phyloP scores from a whole-genome alignment of 495 filamentous ascomycete species.

The Xylaria grammica region DNA sequence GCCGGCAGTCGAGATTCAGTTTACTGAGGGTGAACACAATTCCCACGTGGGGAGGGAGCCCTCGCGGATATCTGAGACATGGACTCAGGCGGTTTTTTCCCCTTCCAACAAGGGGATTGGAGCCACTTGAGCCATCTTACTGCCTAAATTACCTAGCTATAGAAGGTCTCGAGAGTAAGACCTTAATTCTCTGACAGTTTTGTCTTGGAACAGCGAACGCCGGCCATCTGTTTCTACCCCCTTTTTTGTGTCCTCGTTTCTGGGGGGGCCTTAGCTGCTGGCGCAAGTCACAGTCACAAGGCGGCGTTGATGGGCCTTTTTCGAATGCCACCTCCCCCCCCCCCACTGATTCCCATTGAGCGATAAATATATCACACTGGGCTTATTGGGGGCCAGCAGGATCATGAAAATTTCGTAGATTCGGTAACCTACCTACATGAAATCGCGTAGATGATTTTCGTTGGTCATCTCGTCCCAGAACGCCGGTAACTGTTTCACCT shows the following conservation, averaged over 20 bases:
- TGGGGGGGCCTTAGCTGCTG: background rate
- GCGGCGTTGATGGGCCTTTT: too few species aligned
- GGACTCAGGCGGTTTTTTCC: constrained; percentile 19
- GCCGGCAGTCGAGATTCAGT: constrained; percentile 18
- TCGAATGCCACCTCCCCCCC: too few species aligned
- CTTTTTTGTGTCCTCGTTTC: background rate
- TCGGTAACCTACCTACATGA: constrained; percentile 22
- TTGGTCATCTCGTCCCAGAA: constrained; percentile 37
- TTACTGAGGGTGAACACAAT: constrained; percentile 34
- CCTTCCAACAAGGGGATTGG: constrained; percentile 2
- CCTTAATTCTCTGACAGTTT: background rate
- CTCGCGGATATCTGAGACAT: constrained; percentile 38
- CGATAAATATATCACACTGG: background rate
- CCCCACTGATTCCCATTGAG: too few species aligned
- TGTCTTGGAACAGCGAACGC: background rate
- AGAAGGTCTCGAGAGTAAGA: background rate
- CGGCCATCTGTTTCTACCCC: background rate
- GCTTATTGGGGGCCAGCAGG: background rate
- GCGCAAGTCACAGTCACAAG: constrained; percentile 11
- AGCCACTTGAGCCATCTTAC: constrained; percentile 4
- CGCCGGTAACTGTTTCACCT: constrained; percentile 37
- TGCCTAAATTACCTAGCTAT: background rate
- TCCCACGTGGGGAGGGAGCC: constrained; percentile 37
- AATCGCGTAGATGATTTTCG: constrained; percentile 20
- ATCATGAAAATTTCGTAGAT: constrained; percentile 15